Evolutionary conservation across 2,329 filamentous ascomycete genomes (phyloP).

Genomic region (Decorospora gaudefroyi): DNA sequence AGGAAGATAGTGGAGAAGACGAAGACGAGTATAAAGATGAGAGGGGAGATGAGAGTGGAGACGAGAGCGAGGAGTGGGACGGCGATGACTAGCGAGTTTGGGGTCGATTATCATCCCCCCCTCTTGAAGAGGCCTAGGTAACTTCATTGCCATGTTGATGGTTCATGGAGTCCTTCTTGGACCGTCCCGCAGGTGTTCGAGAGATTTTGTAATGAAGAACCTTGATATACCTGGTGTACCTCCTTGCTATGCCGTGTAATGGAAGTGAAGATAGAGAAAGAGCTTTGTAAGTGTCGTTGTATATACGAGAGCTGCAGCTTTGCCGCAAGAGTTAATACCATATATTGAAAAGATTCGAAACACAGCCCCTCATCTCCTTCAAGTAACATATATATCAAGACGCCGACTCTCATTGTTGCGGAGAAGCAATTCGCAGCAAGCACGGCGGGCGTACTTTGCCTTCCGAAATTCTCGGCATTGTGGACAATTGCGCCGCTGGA

Average conservation of each 20-base stretch:
- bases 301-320: too few relatives aligned
- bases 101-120: constrained; percentile 56
- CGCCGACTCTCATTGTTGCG: background rate
- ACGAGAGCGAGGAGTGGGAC: background rate
- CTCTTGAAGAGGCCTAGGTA: constrained; percentile 34
- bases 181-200: too few relatives aligned
- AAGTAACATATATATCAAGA: background rate
- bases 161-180: too few relatives aligned
- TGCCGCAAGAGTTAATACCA: too few relatives aligned
- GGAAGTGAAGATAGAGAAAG: too few relatives aligned
- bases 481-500: background rate
- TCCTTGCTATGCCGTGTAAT: too few relatives aligned
- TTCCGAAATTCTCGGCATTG: constrained; percentile 5
- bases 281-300: too few relatives aligned
- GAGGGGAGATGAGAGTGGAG: constrained; percentile 60
- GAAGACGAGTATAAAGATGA: constrained; percentile 88
- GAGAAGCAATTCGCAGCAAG: constrained; percentile 9
- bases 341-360: background rate
- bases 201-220: too few relatives aligned
- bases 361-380: background rate
- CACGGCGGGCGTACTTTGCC: constrained; percentile 5
- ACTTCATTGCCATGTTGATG: too few relatives aligned
- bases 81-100: too few relatives aligned
- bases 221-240: too few relatives aligned
- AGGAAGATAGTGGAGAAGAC: constrained; percentile 89